Conservation (phyloP, 768 basidiomycete genomes). For the Leccinum boreale region DNA sequence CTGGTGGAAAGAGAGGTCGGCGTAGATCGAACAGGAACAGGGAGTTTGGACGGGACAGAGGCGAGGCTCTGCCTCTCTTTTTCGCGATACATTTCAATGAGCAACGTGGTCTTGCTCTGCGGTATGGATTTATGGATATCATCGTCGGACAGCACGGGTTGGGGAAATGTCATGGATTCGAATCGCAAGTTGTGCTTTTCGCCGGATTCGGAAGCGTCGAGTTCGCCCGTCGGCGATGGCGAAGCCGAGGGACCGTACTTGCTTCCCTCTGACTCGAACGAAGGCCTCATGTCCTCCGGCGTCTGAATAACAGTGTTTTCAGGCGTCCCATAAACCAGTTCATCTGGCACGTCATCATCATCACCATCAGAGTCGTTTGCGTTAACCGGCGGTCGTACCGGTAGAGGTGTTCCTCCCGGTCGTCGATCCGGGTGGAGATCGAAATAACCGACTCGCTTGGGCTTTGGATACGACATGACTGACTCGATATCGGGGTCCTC, state of each 20-base stretch:
- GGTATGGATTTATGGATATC: slow-evolving; percentile 20
- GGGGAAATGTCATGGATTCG: slow-evolving; percentile 30
- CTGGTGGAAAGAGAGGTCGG: slow-evolving; percentile 12
- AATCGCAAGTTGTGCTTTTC: slow-evolving; percentile 25
- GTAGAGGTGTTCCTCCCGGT: slow-evolving; percentile 27
- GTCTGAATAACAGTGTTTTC: slow-evolving; percentile 14
- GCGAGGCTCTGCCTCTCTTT: slow-evolving; percentile 44
- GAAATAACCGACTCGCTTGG: slow-evolving; percentile 62
- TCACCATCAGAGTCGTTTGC: slow-evolving; percentile 35
- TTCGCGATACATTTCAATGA: slow-evolving; percentile 87
- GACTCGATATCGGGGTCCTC: slow-evolving; percentile 46
- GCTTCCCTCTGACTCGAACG: slow-evolving; percentile 33
- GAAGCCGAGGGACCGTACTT: slow-evolving; percentile 32
- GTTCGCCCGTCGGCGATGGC: slow-evolving; percentile 25
- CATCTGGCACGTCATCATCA: slow-evolving; percentile 28
- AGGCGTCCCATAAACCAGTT: slow-evolving; percentile 31
- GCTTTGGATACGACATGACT: slow-evolving; percentile 34
- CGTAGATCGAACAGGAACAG: slow-evolving; percentile 26
- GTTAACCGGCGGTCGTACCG: slow-evolving; percentile 27
- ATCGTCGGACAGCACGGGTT: slow-evolving; percentile 3
- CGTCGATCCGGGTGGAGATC: slow-evolving; percentile 75
- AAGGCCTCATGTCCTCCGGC: slow-evolving; percentile 29
- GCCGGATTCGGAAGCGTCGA: slow-evolving; percentile 30
- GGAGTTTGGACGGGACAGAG: slow-evolving; percentile 30
- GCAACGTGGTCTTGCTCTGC: slow-evolving; percentile 65